Evolutionary conservation across 176 grass and related monocot species (phyloP).

Genomic region (Cenchrus americanus): DNA sequence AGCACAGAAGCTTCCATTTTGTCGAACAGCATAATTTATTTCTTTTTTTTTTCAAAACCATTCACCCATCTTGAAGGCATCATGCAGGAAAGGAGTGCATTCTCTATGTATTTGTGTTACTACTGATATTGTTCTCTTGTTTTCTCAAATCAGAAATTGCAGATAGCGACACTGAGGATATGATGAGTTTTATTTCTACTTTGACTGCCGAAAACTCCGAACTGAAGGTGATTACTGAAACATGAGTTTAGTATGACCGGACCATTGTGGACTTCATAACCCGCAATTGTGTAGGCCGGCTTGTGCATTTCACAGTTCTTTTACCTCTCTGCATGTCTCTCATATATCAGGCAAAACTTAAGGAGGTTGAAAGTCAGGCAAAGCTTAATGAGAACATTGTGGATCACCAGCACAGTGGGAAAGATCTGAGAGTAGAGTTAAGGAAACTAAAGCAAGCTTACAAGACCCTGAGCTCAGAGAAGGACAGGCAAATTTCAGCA

Average conservation of each 20-base stretch:
- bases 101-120: background rate
- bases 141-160: slow-evolving; percentile 39
- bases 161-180: slow-evolving; percentile 45
- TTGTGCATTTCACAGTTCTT: background rate
- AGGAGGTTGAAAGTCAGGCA: slow-evolving; percentile 10
- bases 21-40: background rate
- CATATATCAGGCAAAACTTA: slow-evolving; percentile 48
- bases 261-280: background rate
- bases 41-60: background rate
- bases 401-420: slow-evolving; percentile 22
- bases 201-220: slow-evolving; percentile 51
- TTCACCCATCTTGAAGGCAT: background rate
- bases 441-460: slow-evolving; percentile 54
- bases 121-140: slow-evolving; percentile 2
- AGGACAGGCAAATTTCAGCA: slow-evolving; percentile 53
- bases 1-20: background rate
- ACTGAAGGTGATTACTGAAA: slow-evolving; percentile 45
- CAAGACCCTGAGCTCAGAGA: slow-evolving; percentile 21
- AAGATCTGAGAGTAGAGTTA: slow-evolving; percentile 37
- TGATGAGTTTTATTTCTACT: slow-evolving; percentile 18
- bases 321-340: background rate
- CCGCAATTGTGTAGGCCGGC: background rate
- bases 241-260: background rate
- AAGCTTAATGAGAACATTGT: background rate
- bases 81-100: background rate